Evolutionary conservation across 2,329 filamentous ascomycete species (phyloP).

Genomic region (Penicillium sp.): DNA sequence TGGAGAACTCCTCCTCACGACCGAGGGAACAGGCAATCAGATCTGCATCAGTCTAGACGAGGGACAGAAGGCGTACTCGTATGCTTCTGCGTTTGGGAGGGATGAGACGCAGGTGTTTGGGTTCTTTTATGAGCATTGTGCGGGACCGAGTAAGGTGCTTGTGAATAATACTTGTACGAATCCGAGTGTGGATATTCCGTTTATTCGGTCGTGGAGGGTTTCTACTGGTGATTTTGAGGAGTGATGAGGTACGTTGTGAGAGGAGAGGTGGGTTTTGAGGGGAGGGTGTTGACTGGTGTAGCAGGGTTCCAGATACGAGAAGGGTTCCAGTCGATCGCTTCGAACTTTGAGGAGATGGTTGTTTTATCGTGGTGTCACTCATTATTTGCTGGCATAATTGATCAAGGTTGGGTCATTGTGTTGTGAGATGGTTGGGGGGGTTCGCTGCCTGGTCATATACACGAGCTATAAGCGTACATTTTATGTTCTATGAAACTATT

Average conservation of each 20-base stretch:
- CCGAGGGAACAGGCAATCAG: neutral
- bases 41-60: neutral
- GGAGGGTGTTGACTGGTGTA: neutral
- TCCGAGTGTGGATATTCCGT: conserved; percentile 9
- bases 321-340: neutral
- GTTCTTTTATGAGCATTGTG: conserved; percentile 11
- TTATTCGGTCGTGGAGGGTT: conserved; percentile 11
- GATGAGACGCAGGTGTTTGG: conserved; percentile 4
- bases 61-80: neutral
- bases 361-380: neutral
- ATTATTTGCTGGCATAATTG: neutral
- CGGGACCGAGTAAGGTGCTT: conserved; percentile 6
- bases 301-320: neutral
- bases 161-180: conserved; percentile 12
- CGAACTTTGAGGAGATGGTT: neutral
- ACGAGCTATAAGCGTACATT: neutral
- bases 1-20: conserved; percentile 1
- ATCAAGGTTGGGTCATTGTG: neutral
- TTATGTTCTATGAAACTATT: neutral
- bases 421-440: neutral
- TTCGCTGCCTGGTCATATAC: neutral
- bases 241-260: neutral
- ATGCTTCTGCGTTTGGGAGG: neutral
- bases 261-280: neutral
- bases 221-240: neutral